Conservation (phyloP, 495 filamentous ascomycete species). For the Penicillium roqueforti region DNA sequence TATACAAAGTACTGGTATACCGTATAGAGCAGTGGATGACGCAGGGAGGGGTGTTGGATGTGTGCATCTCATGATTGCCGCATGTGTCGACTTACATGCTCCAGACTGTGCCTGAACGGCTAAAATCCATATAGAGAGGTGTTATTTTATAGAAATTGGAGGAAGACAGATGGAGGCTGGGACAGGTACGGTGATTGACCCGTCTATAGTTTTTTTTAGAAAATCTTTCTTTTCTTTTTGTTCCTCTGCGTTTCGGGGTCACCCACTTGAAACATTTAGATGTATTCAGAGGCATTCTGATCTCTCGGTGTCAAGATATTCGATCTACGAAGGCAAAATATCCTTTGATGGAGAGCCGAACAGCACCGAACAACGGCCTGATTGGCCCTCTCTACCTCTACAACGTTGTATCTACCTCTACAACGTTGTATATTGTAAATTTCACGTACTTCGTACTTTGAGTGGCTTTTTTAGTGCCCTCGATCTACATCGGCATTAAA, state of each 20-base stretch:
- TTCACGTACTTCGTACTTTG: not conserved
- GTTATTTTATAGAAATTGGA: not conserved
- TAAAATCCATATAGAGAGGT: not conserved
- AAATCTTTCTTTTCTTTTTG: not conserved
- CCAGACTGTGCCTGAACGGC: constrained; percentile 15
- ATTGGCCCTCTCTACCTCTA: too few species aligned
- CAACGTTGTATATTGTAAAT: not conserved
- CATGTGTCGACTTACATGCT: constrained; percentile 4
- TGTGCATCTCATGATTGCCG: constrained; percentile 1
- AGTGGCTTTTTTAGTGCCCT: not conserved
- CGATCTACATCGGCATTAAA: not conserved
- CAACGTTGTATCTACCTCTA: not conserved
- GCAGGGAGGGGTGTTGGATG: not conserved
- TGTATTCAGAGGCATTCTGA: not conserved
- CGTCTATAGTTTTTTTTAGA: not conserved
- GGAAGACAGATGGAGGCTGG: not conserved
- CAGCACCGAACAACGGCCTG: not conserved
- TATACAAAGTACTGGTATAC: not conserved
- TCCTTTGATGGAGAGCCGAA: not conserved
- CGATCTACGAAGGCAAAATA: not conserved
- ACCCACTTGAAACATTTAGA: not conserved
- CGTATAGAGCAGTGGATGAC: not conserved
- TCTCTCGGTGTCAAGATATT: not conserved
- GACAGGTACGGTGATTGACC: not conserved
- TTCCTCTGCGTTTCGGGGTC: not conserved